These are phyloP conservation scores for Yamadazyma mexicana DNA, from an alignment of 1,139 yeast species.

Conservation along the genomic window DNA sequence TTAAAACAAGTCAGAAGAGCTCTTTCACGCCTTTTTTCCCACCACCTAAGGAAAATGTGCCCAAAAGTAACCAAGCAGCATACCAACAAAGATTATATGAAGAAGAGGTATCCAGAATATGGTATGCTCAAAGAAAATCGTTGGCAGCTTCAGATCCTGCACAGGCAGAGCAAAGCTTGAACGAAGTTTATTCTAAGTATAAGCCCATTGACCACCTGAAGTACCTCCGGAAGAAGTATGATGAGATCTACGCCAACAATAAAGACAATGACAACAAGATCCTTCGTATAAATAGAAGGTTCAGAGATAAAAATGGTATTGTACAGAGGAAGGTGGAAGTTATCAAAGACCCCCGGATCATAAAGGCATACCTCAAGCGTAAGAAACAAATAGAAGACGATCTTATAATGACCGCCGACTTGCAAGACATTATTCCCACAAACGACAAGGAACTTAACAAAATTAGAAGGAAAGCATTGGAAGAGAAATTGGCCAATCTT, in stretches of 20 bases:
- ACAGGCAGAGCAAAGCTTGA: slow-evolving; percentile 17
- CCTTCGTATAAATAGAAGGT: slow-evolving; percentile 76
- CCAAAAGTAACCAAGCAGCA: slow-evolving; percentile 57
- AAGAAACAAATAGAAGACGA: slow-evolving; percentile 78
- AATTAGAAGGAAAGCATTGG: slow-evolving; percentile 74
- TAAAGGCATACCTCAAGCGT: slow-evolving; percentile 79
- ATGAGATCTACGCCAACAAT: slow-evolving; percentile 23
- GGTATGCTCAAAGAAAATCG: slow-evolving; percentile 82
- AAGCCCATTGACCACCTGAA: slow-evolving; percentile 39
- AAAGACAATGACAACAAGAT: slow-evolving; percentile 39
- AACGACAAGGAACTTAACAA: slow-evolving; percentile 84
- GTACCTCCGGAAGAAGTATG: slow-evolving; percentile 26
- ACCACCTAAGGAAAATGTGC: slow-evolving; percentile 44
- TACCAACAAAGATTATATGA: slow-evolving; percentile 91
- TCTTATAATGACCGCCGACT: slow-evolving; percentile 53
- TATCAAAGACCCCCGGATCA: slow-evolving; percentile 81
- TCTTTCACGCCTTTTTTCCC: slow-evolving; percentile 74
- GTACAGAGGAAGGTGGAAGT: slow-evolving; percentile 80
- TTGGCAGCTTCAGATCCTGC: slow-evolving; percentile 48
- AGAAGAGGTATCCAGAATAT: slow-evolving; percentile 82
- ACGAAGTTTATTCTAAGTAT: slow-evolving; percentile 39
- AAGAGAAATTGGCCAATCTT: slow-evolving; percentile 81
- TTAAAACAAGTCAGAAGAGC: slow-evolving; percentile 92
- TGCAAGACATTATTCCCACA: slow-evolving; percentile 73
- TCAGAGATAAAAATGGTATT: slow-evolving; percentile 82